Evolutionary conservation across 1,284 basidiomycete species (phyloP).

Genomic region (Irpex sp.): DNA sequence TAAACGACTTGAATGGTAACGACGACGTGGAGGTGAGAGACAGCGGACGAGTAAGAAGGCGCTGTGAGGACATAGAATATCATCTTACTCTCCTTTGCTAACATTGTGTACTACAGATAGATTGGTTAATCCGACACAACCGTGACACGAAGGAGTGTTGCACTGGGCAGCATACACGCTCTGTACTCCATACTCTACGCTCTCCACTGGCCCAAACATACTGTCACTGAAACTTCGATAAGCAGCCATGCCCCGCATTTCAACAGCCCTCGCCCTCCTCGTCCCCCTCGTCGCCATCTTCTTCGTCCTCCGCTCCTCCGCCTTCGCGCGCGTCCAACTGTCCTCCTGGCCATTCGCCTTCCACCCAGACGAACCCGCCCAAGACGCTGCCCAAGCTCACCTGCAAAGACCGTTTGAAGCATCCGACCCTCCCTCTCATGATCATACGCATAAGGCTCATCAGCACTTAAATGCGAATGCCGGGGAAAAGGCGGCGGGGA

Average conservation of each 20-base stretch:
- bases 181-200: too few relatives aligned
- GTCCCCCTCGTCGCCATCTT: conserved; percentile 18
- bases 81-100: too few relatives aligned
- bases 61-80: too few relatives aligned
- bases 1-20: too few relatives aligned
- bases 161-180: too few relatives aligned
- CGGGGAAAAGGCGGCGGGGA: conserved; percentile 5
- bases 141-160: too few relatives aligned
- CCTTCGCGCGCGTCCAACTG: conserved; percentile 15
- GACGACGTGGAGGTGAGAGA: too few relatives aligned
- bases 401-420: not conserved
- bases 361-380: conserved; percentile 16
- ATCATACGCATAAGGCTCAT: not conserved
- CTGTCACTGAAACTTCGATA: too few relatives aligned
- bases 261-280: conserved; percentile 17
- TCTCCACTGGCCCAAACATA: too few relatives aligned
- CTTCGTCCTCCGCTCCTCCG: conserved; percentile 19
- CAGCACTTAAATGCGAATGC: not conserved
- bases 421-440: not conserved
- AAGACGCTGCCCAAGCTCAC: not conserved
- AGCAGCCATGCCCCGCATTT: conserved; percentile 18
- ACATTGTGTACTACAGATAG: too few relatives aligned
- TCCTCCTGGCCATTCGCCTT: conserved; percentile 23
- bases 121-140: too few relatives aligned
- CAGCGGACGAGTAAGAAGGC: too few relatives aligned